These are phyloP conservation scores for Aspergillus sp. DNA, from an alignment of 2,329 filamentous ascomycete species.

Conservation along the genomic window DNA sequence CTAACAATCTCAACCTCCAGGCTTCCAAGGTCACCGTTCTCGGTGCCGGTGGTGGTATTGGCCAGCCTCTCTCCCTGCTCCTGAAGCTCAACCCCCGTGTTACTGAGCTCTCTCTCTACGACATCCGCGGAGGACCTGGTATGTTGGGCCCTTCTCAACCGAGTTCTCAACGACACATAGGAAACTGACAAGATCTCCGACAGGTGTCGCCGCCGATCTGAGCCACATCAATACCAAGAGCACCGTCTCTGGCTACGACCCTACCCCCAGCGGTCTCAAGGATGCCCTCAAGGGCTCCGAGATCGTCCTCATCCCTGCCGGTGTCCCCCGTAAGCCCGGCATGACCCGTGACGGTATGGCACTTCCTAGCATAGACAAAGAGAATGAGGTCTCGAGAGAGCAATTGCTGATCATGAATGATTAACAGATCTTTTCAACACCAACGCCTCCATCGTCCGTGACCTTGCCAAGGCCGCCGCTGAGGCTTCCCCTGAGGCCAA, in stretches of 20 bases:
- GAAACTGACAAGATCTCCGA: conserved; percentile 13
- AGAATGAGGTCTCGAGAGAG: background rate
- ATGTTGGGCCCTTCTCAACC: conserved; percentile 35
- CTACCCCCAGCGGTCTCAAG: conserved; percentile 69
- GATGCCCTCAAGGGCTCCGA: conserved; percentile 80
- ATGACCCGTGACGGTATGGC: conserved; percentile 88
- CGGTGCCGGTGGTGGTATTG: conserved; percentile 95
- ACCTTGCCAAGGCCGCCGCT: conserved; percentile 92
- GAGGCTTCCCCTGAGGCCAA: conserved; percentile 87
- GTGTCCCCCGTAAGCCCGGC: conserved; percentile 97
- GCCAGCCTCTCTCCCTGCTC: conserved; percentile 93
- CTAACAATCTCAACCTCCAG: conserved; percentile 44
- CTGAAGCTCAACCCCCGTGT: conserved; percentile 98
- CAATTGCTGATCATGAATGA: background rate
- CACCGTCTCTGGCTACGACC: conserved; percentile 83
- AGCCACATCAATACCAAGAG: conserved; percentile 99
- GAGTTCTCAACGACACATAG: background rate
- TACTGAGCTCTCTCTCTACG: conserved; percentile 91
- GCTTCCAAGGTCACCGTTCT: conserved; percentile 96
- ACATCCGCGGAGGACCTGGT: conserved; percentile 93
- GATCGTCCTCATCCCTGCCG: conserved; percentile 94
- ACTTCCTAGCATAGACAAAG: no score
- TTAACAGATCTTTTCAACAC: conserved; percentile 92
- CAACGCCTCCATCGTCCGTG: conserved; percentile 98
- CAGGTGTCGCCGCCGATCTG: conserved; percentile 96